Base-by-base conservation (phyloP, 2,329 filamentous ascomycete species). In the Tolypocladium tundrense region DNA sequence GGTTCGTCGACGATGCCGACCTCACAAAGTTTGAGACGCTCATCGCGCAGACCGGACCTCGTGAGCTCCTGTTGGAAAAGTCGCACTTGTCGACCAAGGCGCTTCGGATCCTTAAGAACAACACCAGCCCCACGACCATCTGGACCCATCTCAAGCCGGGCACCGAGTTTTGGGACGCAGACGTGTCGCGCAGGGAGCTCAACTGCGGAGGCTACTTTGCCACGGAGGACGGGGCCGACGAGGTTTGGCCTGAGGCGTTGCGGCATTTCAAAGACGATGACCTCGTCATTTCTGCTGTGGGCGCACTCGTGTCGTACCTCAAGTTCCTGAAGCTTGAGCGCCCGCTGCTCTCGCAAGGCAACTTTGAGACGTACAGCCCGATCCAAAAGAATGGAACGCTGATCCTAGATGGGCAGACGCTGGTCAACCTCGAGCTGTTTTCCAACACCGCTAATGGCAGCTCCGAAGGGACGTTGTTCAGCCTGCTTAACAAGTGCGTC, bases 381-480 rank as follows among this genome's bases (percentile, higher is more conserved):
- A 97, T 99, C 55, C 83, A 85, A 58, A 88, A 88, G 67, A 96
- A 97, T 69, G 91, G 91, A 14, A 97, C 90, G 37, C 77, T 99
- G 51, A 88, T 99, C 11, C 81, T 99, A 1, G 94, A 99, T 66
- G 94, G 94, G 0, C 94, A 99, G 70, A 97, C 92, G 27, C 79
- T 99, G 65, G 95, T 96, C 77, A 99, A 99, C 67, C 85, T 99
- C n/a, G 94, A 99, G 70, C 84, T 99, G 6, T 99, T 99, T 65
- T 83, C 91, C 65, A 99, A 99, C 72, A 92, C 88, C 0, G 91
- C 88, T 63, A 93, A 97, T 68, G 93, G 92, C 9, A 86, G 90
- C 16, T 70, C 80, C 0, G 88, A 96, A 43, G 94, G 94, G 8
- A 97, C 94, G 0, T 75, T 99, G 1, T 99, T 97, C 72, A 83